A percentile compares a stretch with the other conserved stretches of the same genome.
These are phyloP conservation scores for Beauveria australis DNA, from an alignment of 2,329 filamentous ascomycete genomes.

Conservation along the genomic window DNA sequence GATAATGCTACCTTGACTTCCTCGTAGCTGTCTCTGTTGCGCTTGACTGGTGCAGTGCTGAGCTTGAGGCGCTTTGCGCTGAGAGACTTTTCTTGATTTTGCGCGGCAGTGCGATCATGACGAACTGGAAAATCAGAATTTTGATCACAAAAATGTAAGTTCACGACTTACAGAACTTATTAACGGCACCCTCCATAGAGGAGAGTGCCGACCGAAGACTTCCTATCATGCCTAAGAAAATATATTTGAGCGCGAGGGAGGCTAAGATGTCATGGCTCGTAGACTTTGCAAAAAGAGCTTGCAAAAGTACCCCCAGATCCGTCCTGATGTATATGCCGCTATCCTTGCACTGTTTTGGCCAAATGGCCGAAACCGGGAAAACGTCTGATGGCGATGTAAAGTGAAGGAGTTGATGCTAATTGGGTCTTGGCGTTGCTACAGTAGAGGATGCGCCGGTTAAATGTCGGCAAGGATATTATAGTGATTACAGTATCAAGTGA, in stretches of 20 bases:
- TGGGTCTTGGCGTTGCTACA: not conserved
- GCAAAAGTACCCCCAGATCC: not conserved
- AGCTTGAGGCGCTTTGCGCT: slow-evolving; percentile 4
- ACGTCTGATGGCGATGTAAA: not conserved
- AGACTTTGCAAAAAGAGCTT: not conserved
- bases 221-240: slow-evolving; percentile 5
- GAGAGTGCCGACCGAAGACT: slow-evolving; percentile 6
- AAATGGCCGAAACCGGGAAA: not conserved
- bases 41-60: not conserved
- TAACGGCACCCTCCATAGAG: not conserved
- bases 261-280: not conserved
- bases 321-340: not conserved
- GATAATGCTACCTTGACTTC: not conserved
- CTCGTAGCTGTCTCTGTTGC: not conserved
- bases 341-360: not conserved
- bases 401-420: not conserved
- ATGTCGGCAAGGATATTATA: not conserved
- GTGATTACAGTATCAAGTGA: too few relatives aligned
- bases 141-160: too few relatives aligned
- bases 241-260: not conserved
- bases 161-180: not conserved
- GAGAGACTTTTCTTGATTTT: not conserved
- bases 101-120: not conserved
- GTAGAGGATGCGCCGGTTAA: slow-evolving; percentile 10
- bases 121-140: not conserved